These are phyloP conservation scores for Dendrobium chrysotoxum DNA, from an alignment of 106 monocot species.

Conservation along the genomic window DNA sequence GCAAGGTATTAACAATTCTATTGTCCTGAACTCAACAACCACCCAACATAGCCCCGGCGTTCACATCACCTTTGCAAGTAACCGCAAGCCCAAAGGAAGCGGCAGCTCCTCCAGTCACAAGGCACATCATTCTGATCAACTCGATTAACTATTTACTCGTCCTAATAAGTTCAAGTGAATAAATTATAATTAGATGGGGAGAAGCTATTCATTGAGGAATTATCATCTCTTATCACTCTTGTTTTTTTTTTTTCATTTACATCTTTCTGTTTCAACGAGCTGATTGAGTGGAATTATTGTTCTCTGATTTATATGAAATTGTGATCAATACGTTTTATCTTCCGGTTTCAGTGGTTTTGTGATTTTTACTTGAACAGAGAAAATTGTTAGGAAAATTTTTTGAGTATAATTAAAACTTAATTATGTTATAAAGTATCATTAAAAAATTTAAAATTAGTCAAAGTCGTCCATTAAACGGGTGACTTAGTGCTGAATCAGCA, in stretches of 20 bases:
- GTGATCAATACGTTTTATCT: background rate
- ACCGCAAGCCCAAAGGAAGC: conserved; percentile 9
- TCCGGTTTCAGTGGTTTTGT: no score
- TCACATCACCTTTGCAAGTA: conserved; percentile 32
- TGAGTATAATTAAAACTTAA: no score
- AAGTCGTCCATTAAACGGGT: no score
- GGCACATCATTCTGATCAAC: background rate
- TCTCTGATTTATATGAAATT: background rate
- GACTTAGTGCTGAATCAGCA: no score
- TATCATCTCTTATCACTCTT: background rate
- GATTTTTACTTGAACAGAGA: no score
- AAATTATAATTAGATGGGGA: background rate
- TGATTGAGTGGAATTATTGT: background rate
- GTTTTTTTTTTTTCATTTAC: background rate
- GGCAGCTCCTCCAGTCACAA: background rate
- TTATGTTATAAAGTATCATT: no score
- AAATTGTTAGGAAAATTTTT: no score
- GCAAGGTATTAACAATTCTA: conserved; percentile 67
- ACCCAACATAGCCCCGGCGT: conserved; percentile 53
- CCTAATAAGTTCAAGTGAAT: background rate
- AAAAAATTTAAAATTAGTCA: no score
- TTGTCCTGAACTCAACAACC: conserved; percentile 46
- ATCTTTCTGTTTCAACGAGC: background rate
- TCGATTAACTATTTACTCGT: background rate
- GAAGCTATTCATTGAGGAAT: background rate